Base-by-base conservation (phyloP, 352 stramenopile species). In the Globisporangium middletonii region DNA sequence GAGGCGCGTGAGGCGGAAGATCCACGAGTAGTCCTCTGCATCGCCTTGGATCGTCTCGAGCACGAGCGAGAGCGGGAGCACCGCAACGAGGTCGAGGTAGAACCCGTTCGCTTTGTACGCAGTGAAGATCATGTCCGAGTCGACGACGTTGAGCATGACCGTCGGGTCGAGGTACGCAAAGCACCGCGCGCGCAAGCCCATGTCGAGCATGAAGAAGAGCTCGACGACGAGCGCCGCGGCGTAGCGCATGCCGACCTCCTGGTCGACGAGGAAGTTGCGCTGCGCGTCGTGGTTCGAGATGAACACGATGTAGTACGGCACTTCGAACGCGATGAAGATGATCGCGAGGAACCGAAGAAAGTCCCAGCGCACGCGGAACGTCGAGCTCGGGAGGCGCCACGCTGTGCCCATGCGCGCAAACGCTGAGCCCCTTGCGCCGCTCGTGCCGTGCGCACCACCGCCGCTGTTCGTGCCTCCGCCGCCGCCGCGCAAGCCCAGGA, bases 241-340 rank as follows among this genome's bases (percentile, higher is more conserved):
- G 56, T 78, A 88, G 0, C 78, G 59, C 1, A 50, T 16, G 0
- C 64, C 64, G 15, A 79, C 50, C 15, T 73, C 68, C 46, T 68
- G 64, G 0, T 66, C 54, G 0, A 77, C 71, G 1, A 63, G 50
- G n/a, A 88, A 81, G 28, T 81, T 67, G 27, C 68, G 51, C 38
- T 84, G 62, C 0, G 78, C 69, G 48, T 87, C 62, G 33, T 71
- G 57, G 38, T 77, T 87, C 0, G 70, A 77, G 37, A 86, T 69
- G 54, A 92, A 90, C 0, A 83, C 67, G 12, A 82, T 66, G 45
- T 79, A 88, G 43, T 86, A 90, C 4, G 82, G 82, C 0, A 92
- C 77, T 67, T 88, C 79, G 28, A 90, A 85, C 0, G 74, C 74
- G 4, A 89, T 54, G 44, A 67, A 88, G 16, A 89, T 53, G 28